Conservation (phyloP, 2,329 filamentous ascomycete genomes). For the Aspergillus sp. region DNA sequence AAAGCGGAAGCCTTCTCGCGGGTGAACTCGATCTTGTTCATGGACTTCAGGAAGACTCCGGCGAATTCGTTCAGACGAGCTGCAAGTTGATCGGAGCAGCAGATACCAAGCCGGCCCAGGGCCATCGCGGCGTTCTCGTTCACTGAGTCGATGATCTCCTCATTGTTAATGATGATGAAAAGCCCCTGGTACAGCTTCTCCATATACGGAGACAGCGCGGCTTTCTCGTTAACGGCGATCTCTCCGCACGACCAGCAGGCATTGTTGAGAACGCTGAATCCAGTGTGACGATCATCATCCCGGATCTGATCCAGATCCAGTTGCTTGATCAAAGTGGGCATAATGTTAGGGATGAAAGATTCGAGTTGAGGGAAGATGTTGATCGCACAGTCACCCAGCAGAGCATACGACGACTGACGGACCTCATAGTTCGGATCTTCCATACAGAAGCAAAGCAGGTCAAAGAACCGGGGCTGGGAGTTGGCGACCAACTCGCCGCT, state of each 20-base stretch:
- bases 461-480: slow-evolving; percentile 82
- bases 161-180: slow-evolving; percentile 79
- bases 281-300: slow-evolving; percentile 79
- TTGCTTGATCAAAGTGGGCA: slow-evolving; percentile 80
- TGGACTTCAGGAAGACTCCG: slow-evolving; percentile 75
- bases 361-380: slow-evolving; percentile 84
- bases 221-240: slow-evolving; percentile 76
- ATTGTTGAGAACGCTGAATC: slow-evolving; percentile 94
- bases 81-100: slow-evolving; percentile 73
- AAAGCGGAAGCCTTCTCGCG: slow-evolving; percentile 95
- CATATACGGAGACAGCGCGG: slow-evolving; percentile 73
- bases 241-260: slow-evolving; percentile 97
- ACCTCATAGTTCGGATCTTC: slow-evolving; percentile 89
- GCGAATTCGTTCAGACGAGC: slow-evolving; percentile 79
- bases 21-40: slow-evolving; percentile 81
- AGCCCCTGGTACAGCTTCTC: slow-evolving; percentile 75
- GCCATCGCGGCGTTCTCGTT: slow-evolving; percentile 94
- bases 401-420: slow-evolving; percentile 90
- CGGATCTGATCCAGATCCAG: slow-evolving; percentile 76
- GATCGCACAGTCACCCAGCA: slow-evolving; percentile 92
- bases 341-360: slow-evolving; percentile 68
- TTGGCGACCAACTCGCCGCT: slow-evolving; percentile 73
- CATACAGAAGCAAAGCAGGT: slow-evolving; percentile 88
- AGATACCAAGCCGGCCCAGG: slow-evolving; percentile 80
- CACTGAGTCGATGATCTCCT: slow-evolving; percentile 80